These are phyloP conservation scores for Raffaelea arxii DNA, from an alignment of 2,329 filamentous ascomycete genomes.

Conservation along the genomic window DNA sequence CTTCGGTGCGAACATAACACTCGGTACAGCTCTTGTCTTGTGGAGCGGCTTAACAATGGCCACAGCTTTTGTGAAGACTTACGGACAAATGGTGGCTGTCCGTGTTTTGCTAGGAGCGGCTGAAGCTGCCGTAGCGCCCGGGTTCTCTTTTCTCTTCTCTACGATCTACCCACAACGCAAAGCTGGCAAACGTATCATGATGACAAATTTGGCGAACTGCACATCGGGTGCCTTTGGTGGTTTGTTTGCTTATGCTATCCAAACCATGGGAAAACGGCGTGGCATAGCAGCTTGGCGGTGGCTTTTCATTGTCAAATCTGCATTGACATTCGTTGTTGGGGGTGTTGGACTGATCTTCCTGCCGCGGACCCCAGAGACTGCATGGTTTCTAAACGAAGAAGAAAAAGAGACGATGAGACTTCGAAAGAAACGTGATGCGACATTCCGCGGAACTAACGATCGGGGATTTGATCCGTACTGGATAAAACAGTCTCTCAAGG, in stretches of 20 bases:
- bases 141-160: slow-evolving; percentile 17
- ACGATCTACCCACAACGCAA: slow-evolving; percentile 21
- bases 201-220: slow-evolving; percentile 16
- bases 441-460: slow-evolving; percentile 1
- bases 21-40: slow-evolving; percentile 1
- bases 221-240: slow-evolving; percentile 16
- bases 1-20: slow-evolving; percentile 7
- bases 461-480: slow-evolving; percentile 3
- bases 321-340: slow-evolving; percentile 1
- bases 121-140: slow-evolving; percentile 19
- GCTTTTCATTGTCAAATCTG: slow-evolving; percentile 32
- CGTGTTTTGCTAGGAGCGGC: slow-evolving; percentile 11
- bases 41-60: slow-evolving; percentile 8
- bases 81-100: slow-evolving; percentile 6
- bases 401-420: slow-evolving; percentile 7
- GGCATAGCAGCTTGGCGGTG: slow-evolving; percentile 36
- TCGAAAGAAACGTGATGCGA: slow-evolving; percentile 3
- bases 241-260: slow-evolving; percentile 11
- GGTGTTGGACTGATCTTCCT: background rate
- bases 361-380: slow-evolving; percentile 3
- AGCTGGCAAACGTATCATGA: slow-evolving; percentile 16
- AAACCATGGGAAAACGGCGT: slow-evolving; percentile 29
- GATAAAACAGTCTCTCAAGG: slow-evolving; percentile 1
- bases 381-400: slow-evolving; percentile 6
- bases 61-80: slow-evolving; percentile 9